These are phyloP conservation scores for Musa acuminata DNA, from an alignment of 176 grass and related monocot genomes.

Conservation along the genomic window DNA sequence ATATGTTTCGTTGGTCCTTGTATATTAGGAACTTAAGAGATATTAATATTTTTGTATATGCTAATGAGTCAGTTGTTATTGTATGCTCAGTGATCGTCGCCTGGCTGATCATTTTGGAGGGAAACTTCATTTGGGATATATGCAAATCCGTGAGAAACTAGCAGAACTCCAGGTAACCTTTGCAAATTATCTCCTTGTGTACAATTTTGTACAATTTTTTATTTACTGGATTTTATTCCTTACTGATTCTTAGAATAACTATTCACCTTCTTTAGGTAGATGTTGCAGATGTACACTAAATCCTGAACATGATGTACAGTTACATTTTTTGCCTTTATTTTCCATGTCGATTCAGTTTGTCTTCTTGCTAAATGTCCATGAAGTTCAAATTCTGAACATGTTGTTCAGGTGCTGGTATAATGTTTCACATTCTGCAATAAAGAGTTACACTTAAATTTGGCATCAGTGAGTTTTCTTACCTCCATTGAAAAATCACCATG, in stretches of 20 bases:
- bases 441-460: conserved; percentile 12
- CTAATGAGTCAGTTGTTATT: not conserved
- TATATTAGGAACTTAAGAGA: too few species aligned
- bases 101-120: conserved; percentile 99
- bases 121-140: conserved; percentile 92
- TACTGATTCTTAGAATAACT: not conserved
- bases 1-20: too few species aligned
- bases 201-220: not conserved
- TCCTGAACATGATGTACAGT: not conserved
- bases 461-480: conserved; percentile 17
- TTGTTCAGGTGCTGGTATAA: conserved; percentile 18
- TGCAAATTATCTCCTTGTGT: not conserved
- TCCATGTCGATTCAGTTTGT: not conserved
- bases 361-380: conserved; percentile 5
- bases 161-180: conserved; percentile 52
- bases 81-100: conserved; percentile 69
- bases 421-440: conserved; percentile 22
- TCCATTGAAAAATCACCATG: conserved; percentile 7
- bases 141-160: conserved; percentile 86
- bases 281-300: not conserved
- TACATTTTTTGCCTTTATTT: not conserved
- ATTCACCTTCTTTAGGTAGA: not conserved
- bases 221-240: conserved; percentile 1
- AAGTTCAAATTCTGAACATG: conserved; percentile 14
- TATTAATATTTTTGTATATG: not conserved